A percentile compares a stretch with the other conserved stretches of the same genome.
These are phyloP conservation scores for Mycena latifolia DNA, from an alignment of 768 basidiomycete genomes.

Conservation along the genomic window DNA sequence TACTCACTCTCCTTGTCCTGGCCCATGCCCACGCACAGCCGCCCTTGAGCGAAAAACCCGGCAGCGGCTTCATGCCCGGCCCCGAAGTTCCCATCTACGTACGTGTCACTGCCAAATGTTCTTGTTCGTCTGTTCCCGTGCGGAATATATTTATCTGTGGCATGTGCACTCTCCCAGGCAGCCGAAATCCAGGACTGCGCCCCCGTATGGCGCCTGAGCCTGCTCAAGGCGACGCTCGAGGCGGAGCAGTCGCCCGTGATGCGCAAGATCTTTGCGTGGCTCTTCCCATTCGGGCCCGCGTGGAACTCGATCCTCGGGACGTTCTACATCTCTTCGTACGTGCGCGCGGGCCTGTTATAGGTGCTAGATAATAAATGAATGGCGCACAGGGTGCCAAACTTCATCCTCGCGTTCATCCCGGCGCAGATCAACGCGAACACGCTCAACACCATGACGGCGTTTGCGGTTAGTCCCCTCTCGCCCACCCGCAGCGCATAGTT, in stretches of 20 bases:
- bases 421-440: conserved; percentile 87
- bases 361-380: not conserved
- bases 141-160: not conserved
- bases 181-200: too few relatives aligned
- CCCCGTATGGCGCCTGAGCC: conserved; percentile 55
- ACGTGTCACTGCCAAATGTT: too few relatives aligned
- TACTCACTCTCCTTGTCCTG: conserved; percentile 9
- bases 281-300: conserved; percentile 93
- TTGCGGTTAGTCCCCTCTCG: conserved; percentile 70
- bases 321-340: conserved; percentile 97
- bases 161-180: too few relatives aligned
- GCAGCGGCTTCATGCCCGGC: conserved; percentile 32
- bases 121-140: too few relatives aligned
- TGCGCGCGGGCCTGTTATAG: conserved; percentile 9
- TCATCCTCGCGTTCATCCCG: conserved; percentile 95
- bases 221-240: conserved; percentile 72
- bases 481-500: conserved; percentile 29
- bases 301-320: conserved; percentile 93
- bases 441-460: conserved; percentile 94
- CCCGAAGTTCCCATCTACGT: conserved; percentile 28
- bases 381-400: conserved; percentile 82
- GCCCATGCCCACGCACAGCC: conserved; percentile 11
- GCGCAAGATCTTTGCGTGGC: conserved; percentile 81
- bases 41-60: not conserved
- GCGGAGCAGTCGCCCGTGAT: conserved; percentile 78